These are phyloP conservation scores for Mycena chlorophos DNA, from an alignment of 768 basidiomycete species.

Conservation along the genomic window DNA sequence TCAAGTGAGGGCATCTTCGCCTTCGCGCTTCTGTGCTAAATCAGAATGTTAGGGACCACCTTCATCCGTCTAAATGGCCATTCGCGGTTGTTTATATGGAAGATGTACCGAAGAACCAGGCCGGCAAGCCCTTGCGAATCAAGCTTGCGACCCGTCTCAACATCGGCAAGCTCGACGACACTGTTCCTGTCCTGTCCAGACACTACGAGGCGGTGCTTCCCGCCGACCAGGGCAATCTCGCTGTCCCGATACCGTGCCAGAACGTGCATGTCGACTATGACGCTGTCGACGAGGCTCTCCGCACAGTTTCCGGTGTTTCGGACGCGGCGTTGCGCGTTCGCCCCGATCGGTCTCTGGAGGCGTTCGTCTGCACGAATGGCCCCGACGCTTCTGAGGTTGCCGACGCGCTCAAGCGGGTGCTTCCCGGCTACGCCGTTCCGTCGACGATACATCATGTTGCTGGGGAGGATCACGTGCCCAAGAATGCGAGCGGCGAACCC, in stretches of 20 bases:
- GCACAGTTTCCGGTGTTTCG: conserved; percentile 29
- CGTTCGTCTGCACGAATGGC: conserved; percentile 35
- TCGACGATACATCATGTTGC: conserved; percentile 35
- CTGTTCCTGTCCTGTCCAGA: conserved; percentile 34
- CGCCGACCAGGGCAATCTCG: conserved; percentile 32
- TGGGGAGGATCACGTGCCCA: conserved; percentile 23
- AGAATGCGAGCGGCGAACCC: conserved; percentile 24
- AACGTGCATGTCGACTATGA: conserved; percentile 32
- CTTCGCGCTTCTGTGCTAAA: background rate
- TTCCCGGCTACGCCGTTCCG: conserved; percentile 45
- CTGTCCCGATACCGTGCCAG: conserved; percentile 39
- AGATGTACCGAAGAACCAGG: conserved; percentile 47
- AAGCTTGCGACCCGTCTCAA: conserved; percentile 43
- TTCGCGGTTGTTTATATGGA: conserved; percentile 49
- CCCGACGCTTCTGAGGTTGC: conserved; percentile 26
- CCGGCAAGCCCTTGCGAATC: conserved; percentile 50
- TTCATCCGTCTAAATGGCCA: conserved; percentile 54
- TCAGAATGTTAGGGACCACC: conserved; percentile 33
- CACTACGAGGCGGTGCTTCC: conserved; percentile 43
- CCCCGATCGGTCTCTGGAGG: conserved; percentile 36
- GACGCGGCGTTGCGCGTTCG: conserved; percentile 37
- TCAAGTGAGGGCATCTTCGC: conserved; percentile 30
- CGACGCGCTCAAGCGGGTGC: conserved; percentile 21
- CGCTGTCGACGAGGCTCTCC: conserved; percentile 31
- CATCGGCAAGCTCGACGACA: conserved; percentile 37